Evolutionary conservation across 1,284 basidiomycete genomes (phyloP).

Genomic region (Trametes versicolor): DNA sequence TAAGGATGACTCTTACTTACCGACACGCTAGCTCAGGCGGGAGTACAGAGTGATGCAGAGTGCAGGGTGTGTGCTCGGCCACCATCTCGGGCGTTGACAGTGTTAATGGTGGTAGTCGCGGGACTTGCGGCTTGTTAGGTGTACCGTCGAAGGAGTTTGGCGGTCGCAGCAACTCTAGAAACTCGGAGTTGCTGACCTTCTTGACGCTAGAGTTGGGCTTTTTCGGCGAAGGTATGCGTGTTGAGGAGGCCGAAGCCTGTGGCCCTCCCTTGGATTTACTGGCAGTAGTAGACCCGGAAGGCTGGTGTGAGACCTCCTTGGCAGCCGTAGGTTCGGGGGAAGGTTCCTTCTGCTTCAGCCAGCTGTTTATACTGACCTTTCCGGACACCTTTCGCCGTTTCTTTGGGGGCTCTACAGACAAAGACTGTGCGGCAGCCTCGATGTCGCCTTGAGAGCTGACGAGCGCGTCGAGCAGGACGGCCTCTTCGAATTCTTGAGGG

Average conservation of each 20-base stretch:
- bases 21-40: conserved; percentile 75
- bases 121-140: conserved; percentile 37
- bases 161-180: conserved; percentile 62
- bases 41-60: conserved; percentile 72
- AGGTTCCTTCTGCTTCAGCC: conserved; percentile 52
- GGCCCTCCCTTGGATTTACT: neutral
- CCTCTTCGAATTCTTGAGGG: conserved; percentile 46
- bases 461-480: conserved; percentile 68
- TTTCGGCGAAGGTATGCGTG: conserved; percentile 26
- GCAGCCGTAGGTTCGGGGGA: neutral
- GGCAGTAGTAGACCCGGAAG: neutral
- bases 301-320: neutral
- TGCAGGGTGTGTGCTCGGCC: conserved; percentile 79
- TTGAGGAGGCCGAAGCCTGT: neutral
- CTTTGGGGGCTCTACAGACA: conserved; percentile 29
- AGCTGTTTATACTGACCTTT: conserved; percentile 57
- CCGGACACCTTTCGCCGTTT: conserved; percentile 53
- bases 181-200: conserved; percentile 41
- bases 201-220: conserved; percentile 42
- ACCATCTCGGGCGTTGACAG: conserved; percentile 68
- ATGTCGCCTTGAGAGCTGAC: conserved; percentile 69
- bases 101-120: conserved; percentile 59
- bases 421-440: conserved; percentile 59
- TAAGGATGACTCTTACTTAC: conserved; percentile 27
- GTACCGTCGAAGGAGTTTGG: conserved; percentile 52